Conservation (phyloP, 768 basidiomycete species). For the Rhodotorula babjevae region DNA sequence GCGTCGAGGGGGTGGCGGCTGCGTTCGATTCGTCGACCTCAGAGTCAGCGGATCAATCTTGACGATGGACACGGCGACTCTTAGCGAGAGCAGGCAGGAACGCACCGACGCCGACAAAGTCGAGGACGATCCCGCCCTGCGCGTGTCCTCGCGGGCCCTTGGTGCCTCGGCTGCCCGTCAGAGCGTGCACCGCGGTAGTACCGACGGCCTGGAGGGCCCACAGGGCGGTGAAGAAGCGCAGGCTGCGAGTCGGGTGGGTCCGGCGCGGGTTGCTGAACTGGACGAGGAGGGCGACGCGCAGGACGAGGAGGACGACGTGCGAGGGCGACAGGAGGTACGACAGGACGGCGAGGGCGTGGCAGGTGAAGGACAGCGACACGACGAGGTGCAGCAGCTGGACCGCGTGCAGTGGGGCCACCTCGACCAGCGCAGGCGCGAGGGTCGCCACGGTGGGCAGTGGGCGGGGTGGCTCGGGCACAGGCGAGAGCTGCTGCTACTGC, state of each 20-base stretch:
- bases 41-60: not conserved
- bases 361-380: conserved; percentile 7
- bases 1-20: conserved; percentile 2
- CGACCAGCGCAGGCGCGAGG: not conserved
- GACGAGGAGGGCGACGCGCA: conserved; percentile 8
- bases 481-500: too few relatives aligned
- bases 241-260: conserved; percentile 6
- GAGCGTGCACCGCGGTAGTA: not conserved
- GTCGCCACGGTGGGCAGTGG: not conserved
- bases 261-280: conserved; percentile 21
- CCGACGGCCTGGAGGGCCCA: not conserved
- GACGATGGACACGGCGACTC: too few relatives aligned
- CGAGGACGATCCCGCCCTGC: conserved; percentile 15
- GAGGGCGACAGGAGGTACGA: conserved; percentile 15
- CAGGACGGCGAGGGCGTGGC: conserved; percentile 12
- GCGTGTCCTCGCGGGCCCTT: conserved; percentile 8
- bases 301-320: conserved; percentile 4
- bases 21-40: too few relatives aligned
- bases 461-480: not conserved
- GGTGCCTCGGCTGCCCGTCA: conserved; percentile 14
- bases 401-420: not conserved
- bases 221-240: conserved; percentile 3
- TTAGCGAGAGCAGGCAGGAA: not conserved
- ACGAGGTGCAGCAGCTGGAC: conserved; percentile 17
- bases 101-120: conserved; percentile 25